Evolutionary conservation across 345 rosid genomes (phyloP).

Genomic region (Brassica carinata): DNA sequence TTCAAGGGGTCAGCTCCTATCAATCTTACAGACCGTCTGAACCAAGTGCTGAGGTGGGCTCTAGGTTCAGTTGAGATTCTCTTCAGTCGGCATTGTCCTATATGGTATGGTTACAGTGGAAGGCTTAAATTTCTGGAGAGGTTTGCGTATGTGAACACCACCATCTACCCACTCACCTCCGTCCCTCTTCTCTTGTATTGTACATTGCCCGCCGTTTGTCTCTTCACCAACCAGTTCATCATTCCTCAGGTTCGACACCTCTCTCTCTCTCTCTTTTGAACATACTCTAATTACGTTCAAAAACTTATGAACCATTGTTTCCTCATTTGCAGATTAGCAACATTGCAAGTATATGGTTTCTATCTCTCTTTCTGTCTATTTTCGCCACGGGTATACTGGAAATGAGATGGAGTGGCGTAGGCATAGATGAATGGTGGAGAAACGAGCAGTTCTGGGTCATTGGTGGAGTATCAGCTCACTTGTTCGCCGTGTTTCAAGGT

Average conservation of each 20-base stretch:
- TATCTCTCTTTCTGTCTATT: conserved; percentile 91
- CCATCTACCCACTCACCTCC: conserved; percentile 85
- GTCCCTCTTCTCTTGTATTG: conserved; percentile 87
- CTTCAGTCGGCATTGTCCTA: conserved; percentile 91
- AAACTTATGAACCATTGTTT: conserved; percentile 25
- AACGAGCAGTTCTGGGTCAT: conserved; percentile 97
- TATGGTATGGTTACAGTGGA: conserved; percentile 91
- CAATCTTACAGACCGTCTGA: conserved; percentile 92
- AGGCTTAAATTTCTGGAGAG: conserved; percentile 91
- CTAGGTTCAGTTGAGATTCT: conserved; percentile 92
- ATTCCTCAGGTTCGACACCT: conserved; percentile 78
- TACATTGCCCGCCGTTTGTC: conserved; percentile 89
- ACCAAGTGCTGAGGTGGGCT: conserved; percentile 99
- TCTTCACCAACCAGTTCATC: conserved; percentile 88
- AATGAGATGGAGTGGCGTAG: conserved; percentile 98
- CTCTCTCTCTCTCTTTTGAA: conserved; percentile 2
- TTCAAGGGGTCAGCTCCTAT: conserved; percentile 96
- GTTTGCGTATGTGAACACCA: conserved; percentile 83
- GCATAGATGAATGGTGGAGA: conserved; percentile 99
- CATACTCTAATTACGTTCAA: not conserved
- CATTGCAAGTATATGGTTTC: conserved; percentile 87
- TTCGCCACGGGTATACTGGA: conserved; percentile 91
- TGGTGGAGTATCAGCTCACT: conserved; percentile 91
- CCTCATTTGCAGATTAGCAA: conserved; percentile 72
- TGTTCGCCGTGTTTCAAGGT: conserved; percentile 92